A percentile compares a stretch with the other conserved stretches of the same genome.
Evolutionary conservation across 176 grass and related monocot species (phyloP).

Genomic region (Calamus simplicifolius): DNA sequence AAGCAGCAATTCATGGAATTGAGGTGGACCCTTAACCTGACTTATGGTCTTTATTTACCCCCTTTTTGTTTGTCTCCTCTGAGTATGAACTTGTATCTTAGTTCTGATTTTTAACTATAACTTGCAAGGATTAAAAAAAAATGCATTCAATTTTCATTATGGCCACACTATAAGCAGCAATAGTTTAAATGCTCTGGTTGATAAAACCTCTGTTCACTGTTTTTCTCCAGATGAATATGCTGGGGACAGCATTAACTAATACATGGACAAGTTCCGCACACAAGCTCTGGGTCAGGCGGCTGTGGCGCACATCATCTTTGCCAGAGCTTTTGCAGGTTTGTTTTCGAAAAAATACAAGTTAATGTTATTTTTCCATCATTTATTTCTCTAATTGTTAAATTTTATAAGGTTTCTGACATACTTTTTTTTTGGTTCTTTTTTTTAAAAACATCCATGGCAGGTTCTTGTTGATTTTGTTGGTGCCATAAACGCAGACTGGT

Average conservation of each 20-base stretch:
- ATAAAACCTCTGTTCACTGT: too few relatives aligned
- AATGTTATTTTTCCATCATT: too few relatives aligned
- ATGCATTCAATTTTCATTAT: too few relatives aligned
- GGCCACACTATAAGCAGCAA: too few relatives aligned
- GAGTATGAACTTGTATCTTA: too few relatives aligned
- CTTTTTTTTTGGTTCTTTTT: slow-evolving; percentile 14
- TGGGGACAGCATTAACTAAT: slow-evolving; percentile 52
- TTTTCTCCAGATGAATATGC: slow-evolving; percentile 56
- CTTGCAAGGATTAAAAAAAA: too few relatives aligned
- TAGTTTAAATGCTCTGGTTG: too few relatives aligned
- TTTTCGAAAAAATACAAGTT: background rate
- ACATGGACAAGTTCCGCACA: slow-evolving; percentile 90
- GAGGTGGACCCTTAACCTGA: slow-evolving; percentile 49
- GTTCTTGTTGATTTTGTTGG: slow-evolving; percentile 95
- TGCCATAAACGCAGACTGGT: slow-evolving; percentile 73
- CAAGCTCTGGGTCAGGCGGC: slow-evolving; percentile 86
- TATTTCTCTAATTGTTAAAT: too few relatives aligned
- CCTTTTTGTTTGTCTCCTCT: too few relatives aligned
- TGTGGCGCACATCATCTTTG: slow-evolving; percentile 70
- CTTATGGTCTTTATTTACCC: too few relatives aligned
- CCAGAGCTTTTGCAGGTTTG: slow-evolving; percentile 80
- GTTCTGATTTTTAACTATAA: too few relatives aligned
- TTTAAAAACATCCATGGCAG: slow-evolving; percentile 24
- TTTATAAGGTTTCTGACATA: too few relatives aligned
- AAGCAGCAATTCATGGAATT: slow-evolving; percentile 88